These are phyloP conservation scores for Fusarium xyrophilum DNA, from an alignment of 2,329 filamentous ascomycete species.

Conservation along the genomic window DNA sequence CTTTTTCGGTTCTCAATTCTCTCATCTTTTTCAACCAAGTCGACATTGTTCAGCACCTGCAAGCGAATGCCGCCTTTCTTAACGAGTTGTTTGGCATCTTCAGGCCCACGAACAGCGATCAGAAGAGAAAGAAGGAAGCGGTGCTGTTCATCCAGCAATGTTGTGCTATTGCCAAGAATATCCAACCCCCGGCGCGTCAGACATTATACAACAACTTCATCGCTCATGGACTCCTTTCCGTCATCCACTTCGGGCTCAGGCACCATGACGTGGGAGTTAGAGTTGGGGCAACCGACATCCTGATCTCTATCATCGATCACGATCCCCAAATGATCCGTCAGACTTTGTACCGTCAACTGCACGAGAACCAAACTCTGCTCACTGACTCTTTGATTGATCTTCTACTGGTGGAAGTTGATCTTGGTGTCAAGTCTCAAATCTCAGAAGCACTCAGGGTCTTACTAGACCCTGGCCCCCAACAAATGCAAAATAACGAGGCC, in stretches of 20 bases:
- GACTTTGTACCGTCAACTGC: constrained; percentile 90
- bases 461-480: constrained; percentile 70
- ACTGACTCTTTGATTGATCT: constrained; percentile 94
- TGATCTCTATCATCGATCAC: constrained; percentile 94
- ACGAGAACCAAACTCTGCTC: constrained; percentile 82
- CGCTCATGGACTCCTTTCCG: constrained; percentile 81
- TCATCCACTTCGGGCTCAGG: constrained; percentile 90
- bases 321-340: constrained; percentile 93
- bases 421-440: constrained; percentile 94
- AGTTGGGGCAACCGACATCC: constrained; percentile 90
- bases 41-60: constrained; percentile 95
- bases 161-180: constrained; percentile 90
- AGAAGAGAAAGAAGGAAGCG: constrained; percentile 85
- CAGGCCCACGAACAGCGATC: constrained; percentile 66
- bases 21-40: constrained; percentile 99
- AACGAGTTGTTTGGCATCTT: constrained; percentile 90
- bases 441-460: constrained; percentile 95
- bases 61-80: constrained; percentile 78
- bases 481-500: constrained; percentile 58
- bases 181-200: constrained; percentile 82
- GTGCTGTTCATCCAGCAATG: constrained; percentile 98
- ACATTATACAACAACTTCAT: constrained; percentile 91
- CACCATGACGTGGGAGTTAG: constrained; percentile 84
- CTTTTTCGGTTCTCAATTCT: constrained; percentile 95
- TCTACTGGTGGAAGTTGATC: constrained; percentile 86